Evolutionary conservation across 805 yeast genomes (phyloP).

Genomic region (Saturnispora sekii): DNA sequence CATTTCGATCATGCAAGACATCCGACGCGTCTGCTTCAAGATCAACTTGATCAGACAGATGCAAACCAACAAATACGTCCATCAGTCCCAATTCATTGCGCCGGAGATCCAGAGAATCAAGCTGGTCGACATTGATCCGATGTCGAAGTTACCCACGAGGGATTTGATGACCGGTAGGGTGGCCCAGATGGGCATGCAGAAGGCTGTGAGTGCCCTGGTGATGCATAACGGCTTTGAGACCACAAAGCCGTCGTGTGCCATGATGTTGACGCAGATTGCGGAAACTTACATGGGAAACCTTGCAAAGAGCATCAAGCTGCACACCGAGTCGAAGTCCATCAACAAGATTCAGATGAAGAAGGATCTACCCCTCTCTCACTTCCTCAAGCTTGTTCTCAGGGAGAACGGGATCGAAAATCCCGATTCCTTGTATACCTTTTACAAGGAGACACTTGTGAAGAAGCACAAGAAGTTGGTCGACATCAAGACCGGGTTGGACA

Average conservation of each 20-base stretch:
- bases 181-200: constrained; percentile 55
- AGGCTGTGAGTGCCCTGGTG: constrained; percentile 64
- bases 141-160: constrained; percentile 63
- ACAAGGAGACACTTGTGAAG: constrained; percentile 60
- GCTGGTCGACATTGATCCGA: constrained; percentile 68
- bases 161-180: constrained; percentile 51
- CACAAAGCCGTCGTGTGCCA: constrained; percentile 67
- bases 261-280: constrained; percentile 73
- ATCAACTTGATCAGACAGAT: constrained; percentile 80
- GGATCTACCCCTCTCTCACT: constrained; percentile 27
- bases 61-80: constrained; percentile 74
- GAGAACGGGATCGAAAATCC: constrained; percentile 83
- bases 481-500: constrained; percentile 53
- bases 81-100: constrained; percentile 61
- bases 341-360: constrained; percentile 26
- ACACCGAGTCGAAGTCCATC: constrained; percentile 52
- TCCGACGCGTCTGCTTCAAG: constrained; percentile 79
- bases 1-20: constrained; percentile 74
- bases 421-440: constrained; percentile 62
- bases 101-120: constrained; percentile 54
- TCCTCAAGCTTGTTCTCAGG: constrained; percentile 52
- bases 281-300: constrained; percentile 70
- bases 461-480: constrained; percentile 64
- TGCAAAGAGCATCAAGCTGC: constrained; percentile 58
- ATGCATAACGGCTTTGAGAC: constrained; percentile 93